Evolutionary conservation across 2,329 filamentous ascomycete genomes (phyloP), one percentile per base, ranked within the genome.

Genomic region (Stemphylium beticola): DNA sequence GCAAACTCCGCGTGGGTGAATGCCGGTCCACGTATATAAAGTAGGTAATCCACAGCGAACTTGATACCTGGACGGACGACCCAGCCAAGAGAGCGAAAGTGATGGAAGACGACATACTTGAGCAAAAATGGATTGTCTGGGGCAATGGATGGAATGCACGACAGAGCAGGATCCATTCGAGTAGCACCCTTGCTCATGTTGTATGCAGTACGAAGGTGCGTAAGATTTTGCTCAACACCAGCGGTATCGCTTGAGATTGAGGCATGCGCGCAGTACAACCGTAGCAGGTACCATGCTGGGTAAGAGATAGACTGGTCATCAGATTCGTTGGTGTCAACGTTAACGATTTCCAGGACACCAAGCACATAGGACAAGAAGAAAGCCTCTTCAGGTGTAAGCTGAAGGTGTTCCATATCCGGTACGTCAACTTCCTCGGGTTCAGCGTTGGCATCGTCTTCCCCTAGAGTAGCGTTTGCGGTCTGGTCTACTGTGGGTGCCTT

Each of bases 1-100:
- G 91, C 93, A 71, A 97, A 99, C 70, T 98, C 92, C 18, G 95
- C 95, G 71, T 99, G 95, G 18, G 92, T 87, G 74, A 99, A 98
- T 0, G 95, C 93, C 0, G 95, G 95, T 0, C 95, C 95, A 17
- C 92, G 88, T 52, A 92, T 88, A 77, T 99, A 99, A 7, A 99
- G 83, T n/a, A 99, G 80, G 80, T 91, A 97, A 74, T 99, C 95
- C 9, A 92, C 90, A 18, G 91, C 91, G 66, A 99, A 99, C 71
- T 99, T 99, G 72, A 96, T 88, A 32, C 95, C 96, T 4, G 90
- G 87, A 12, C 96, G 88, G 0, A 96, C 89, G 1, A 97, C 91
- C 93, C 95, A 99, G 20, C 95, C 95, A 0, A 98, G 82, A 0
- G 92, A 96, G 33, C 95, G 89, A 78, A 96, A 99, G 73, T 99